Base-by-base conservation (phyloP, 768 basidiomycete genomes). In the Multifurca ochricompacta region DNA sequence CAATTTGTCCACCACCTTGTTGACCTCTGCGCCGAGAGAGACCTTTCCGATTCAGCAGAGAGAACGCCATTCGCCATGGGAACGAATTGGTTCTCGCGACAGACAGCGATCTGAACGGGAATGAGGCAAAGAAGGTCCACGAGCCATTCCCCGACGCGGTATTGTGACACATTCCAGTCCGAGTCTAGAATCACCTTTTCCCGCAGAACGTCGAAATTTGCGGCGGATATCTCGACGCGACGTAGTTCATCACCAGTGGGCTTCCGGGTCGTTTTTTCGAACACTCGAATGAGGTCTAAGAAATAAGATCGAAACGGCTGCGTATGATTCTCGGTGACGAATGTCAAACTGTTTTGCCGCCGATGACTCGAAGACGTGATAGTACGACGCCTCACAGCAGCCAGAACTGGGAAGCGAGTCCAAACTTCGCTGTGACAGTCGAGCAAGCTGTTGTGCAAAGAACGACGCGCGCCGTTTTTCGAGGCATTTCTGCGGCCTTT, bases 71-170 rank as follows among this genome's bases (percentile, higher is more conserved):
- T 19, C 4, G 48, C 48, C 8, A 55, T 16, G 14, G 54, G 54
- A 19, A 55, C 18, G 3, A 55, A 44, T 9, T 28, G 34, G 14
- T 55, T 49, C 8, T 55, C 54, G 4, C 54, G 54, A 3, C 79
- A 77, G 18, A 84, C 62, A 0, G 81, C 83, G 31, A 83, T 71
- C 27, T 84, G 82, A 21, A 83, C 82, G 0, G 82, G 82, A 42
- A 83, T 82, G 18, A 84, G 67, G 53, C 82, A 84, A 1, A 83
- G 56, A 6, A 83, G 64, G 10, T 81, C 77, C 1, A 77, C 79
- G 0, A 83, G 63, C 83, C 83, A 83, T 63, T 84, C 80, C 19
- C 82, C 82, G 0, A 70, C 69, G 9, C 69, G 68, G 54, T 75
- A 77, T 6, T 58, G 58, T 1, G 79, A 78, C 4, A 69, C 44